Evolutionary conservation across 2,329 filamentous ascomycete species (phyloP).

Genomic region (Cladobotryum mycophilum): DNA sequence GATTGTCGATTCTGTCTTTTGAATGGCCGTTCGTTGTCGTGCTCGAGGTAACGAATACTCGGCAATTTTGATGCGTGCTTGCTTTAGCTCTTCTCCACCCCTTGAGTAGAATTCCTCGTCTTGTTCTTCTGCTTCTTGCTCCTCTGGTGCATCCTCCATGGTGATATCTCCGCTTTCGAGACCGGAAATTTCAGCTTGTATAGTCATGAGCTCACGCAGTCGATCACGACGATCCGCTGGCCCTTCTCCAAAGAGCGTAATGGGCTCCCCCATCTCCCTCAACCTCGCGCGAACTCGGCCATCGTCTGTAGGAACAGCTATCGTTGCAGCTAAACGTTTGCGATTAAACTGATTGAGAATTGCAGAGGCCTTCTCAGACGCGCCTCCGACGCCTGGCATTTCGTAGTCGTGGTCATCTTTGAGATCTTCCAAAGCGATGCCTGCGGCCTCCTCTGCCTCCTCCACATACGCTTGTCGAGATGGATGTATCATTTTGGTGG

Average conservation of each 20-base stretch:
- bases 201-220: slow-evolving; percentile 71
- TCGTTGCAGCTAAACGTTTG: slow-evolving; percentile 79
- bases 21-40: slow-evolving; percentile 67
- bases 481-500: slow-evolving; percentile 63
- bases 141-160: slow-evolving; percentile 54
- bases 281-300: slow-evolving; percentile 73
- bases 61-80: slow-evolving; percentile 73
- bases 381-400: slow-evolving; percentile 61
- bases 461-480: slow-evolving; percentile 91
- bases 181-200: slow-evolving; percentile 58
- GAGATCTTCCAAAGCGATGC: slow-evolving; percentile 45
- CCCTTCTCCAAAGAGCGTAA: slow-evolving; percentile 91
- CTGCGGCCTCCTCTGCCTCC: slow-evolving; percentile 58
- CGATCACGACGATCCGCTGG: slow-evolving; percentile 80
- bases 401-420: slow-evolving; percentile 77
- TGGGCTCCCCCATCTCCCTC: slow-evolving; percentile 82
- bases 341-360: slow-evolving; percentile 85
- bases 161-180: slow-evolving; percentile 51
- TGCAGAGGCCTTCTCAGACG: slow-evolving; percentile 76
- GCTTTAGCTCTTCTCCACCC: slow-evolving; percentile 66
- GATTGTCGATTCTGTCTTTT: slow-evolving; percentile 76
- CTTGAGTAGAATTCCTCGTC: slow-evolving; percentile 95
- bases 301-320: slow-evolving; percentile 93
- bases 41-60: slow-evolving; percentile 78
- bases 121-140: slow-evolving; percentile 62